These are phyloP conservation scores for Lonicera japonica DNA, from an alignment of 129 eudicot species.

Conservation along the genomic window DNA sequence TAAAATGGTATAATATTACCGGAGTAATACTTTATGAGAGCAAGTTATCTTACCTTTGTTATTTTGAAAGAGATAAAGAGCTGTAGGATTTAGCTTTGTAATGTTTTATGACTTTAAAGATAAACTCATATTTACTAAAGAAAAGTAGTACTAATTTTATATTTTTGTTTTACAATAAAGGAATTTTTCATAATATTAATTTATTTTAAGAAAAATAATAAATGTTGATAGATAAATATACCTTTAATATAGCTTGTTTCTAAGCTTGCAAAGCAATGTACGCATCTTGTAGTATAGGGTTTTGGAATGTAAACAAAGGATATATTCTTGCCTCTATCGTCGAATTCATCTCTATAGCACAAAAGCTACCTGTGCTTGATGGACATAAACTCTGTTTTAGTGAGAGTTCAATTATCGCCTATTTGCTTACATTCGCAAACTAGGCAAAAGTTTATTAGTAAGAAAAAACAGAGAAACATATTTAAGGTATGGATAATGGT, in stretches of 20 bases:
- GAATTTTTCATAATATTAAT: too few species aligned
- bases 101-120: too few species aligned
- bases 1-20: too few species aligned
- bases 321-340: conserved; percentile 81
- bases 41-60: too few species aligned
- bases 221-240: too few species aligned
- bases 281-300: conserved; percentile 52
- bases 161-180: too few species aligned
- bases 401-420: conserved; percentile 40
- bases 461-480: background rate
- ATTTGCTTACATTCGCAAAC: background rate
- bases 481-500: conserved; percentile 2
- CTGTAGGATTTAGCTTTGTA: too few species aligned
- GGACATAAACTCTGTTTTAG: conserved; percentile 43
- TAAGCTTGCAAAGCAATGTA: conserved; percentile 94
- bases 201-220: too few species aligned
- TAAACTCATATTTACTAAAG: too few species aligned
- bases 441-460: background rate
- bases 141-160: too few species aligned
- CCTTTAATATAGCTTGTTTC: conserved; percentile 78
- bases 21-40: too few species aligned
- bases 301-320: conserved; percentile 47
- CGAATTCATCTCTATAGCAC: conserved; percentile 63
- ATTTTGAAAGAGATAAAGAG: too few species aligned
- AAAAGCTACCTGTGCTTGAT: conserved; percentile 62